Base-by-base conservation (phyloP, 2,329 filamentous ascomycete genomes). In the Penicillium brasilianum region DNA sequence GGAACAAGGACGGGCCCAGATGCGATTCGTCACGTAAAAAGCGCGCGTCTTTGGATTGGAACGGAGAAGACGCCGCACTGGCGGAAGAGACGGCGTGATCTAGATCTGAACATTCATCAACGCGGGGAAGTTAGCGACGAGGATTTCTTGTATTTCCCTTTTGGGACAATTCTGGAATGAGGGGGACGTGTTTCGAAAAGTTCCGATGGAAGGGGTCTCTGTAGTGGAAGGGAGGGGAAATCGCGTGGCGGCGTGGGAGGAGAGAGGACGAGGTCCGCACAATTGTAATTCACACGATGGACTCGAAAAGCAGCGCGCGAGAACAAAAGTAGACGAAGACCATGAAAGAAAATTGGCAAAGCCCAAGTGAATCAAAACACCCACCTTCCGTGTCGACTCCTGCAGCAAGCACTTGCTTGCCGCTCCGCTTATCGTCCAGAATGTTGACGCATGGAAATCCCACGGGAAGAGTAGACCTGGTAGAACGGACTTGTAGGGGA, bases 331-430 rank as follows among this genome's bases (percentile, higher is more conserved):
- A 60, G 43, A 48, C 46, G 55, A 46, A 60, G 60, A 52, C 37
- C 34, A 61, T 30, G 43, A 49, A 41, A 53, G 41, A 28, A 28
- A 6, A 37, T 57, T 55, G 41, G 56, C 48, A 62, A 57, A 28
- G 25, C 57, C 58, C 57, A 58, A 64, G 39, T 44, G 34, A 61
- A 58, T 64, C 59, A 77, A 28, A 44, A 30, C 77, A 63, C 53
- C 41, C 68, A 80, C 78, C 74, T 78, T 79, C 78, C 78, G 77
- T 78, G 72, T 79, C 76, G 77, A 77, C 76, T 75, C 72, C 73
- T 75, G 77, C 77, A 78, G 77, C 78, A 80, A 80, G 77, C 78
- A 76, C 74, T 75, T 74, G 78, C 78, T 79, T 79, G 78, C 78
- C 74, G 78, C 78, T 76, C 72, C 72, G 70, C 67, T 76, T 79